Base-by-base conservation (phyloP, 2,329 filamentous ascomycete genomes). In the Cladobotryum protrusum region DNA sequence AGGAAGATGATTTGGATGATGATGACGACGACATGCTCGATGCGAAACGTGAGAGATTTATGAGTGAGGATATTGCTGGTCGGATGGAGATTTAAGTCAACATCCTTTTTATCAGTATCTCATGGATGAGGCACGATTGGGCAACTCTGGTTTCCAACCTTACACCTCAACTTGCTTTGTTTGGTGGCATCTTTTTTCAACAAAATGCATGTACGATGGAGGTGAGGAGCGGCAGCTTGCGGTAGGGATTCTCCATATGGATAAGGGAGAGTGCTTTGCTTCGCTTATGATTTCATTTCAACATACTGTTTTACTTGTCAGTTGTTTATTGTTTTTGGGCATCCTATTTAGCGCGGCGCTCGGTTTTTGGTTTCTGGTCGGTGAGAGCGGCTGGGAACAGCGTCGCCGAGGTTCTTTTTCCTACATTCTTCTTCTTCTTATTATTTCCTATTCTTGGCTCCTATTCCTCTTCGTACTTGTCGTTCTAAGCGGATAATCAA, bases 31-130 rank as follows among this genome's bases (percentile, higher is more conserved):
- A 74, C n/a, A 68, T 67, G 9, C 66, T 65, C 48, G 57, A 65
- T n/a, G 63, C 66, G 50, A 68, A 69, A 40, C 69, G 71, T 7
- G 70, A 79, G 41, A 72, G 81, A 37, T 75, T 76, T 29, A 74
- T 83, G 63, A 84, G 80, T 56, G 81, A 85, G 63, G 82, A 85
- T 54, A 73, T 85, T 43, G 80, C 79, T 29, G 74, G 74, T 4
- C 71, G 73, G 17, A 84, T 85, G 79, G 82, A 85, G 60, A 77
- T 85, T 57, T 81, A 74, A 65, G 56, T 48, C 49, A 34, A 29
- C 7, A 19, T 36, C 24, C 24, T 29, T 29, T 8, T 9, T 29
- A 29, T 29, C 24, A 29, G 2, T 29, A 29, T 29, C 24, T 29
- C 6, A 29, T 29, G 11, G 4, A 29, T 29, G 7, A 29, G 6